Percentiles rank a stretch among this genome's conserved stretches.
Evolutionary conservation across 2,329 filamentous ascomycete species (phyloP).

Genomic region (Bimuria novae-zelandiae): DNA sequence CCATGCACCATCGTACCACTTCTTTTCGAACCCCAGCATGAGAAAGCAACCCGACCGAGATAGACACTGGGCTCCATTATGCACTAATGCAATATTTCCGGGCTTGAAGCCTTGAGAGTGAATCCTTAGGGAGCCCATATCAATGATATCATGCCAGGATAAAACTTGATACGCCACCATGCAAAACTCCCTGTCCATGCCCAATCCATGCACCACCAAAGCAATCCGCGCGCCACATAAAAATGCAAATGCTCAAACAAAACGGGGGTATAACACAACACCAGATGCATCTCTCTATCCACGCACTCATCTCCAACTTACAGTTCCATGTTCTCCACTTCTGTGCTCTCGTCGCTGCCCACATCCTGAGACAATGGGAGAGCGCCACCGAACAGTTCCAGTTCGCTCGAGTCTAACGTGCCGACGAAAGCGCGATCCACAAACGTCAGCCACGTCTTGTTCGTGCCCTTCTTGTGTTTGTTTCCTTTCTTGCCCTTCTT

Average conservation of each 20-base stretch:
- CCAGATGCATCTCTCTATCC: not conserved
- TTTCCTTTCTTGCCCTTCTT: slow-evolving; percentile 41
- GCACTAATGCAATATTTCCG: too few relatives aligned
- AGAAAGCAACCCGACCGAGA: too few relatives aligned
- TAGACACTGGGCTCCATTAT: too few relatives aligned
- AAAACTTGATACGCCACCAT: too few relatives aligned
- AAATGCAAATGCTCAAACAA: not conserved
- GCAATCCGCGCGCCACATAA: too few relatives aligned
- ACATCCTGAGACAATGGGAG: not conserved
- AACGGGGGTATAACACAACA: not conserved
- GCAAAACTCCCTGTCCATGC: not conserved
- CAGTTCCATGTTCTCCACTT: slow-evolving; percentile 26
- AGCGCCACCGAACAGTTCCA: slow-evolving; percentile 48
- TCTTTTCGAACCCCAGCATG: too few relatives aligned
- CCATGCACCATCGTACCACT: too few relatives aligned
- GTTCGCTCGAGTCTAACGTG: slow-evolving; percentile 68
- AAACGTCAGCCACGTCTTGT: slow-evolving; percentile 76
- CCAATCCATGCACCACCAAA: too few relatives aligned
- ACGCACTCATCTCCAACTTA: not conserved
- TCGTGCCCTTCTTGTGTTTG: slow-evolving; percentile 59
- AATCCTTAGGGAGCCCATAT: too few relatives aligned
- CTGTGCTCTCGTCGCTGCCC: not conserved
- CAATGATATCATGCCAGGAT: too few relatives aligned
- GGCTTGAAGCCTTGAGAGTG: too few relatives aligned
- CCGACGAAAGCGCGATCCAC: slow-evolving; percentile 78